Evolutionary conservation across 192 early-diverging fungal species (phyloP).

Genomic region (Dissophora ornata): DNA sequence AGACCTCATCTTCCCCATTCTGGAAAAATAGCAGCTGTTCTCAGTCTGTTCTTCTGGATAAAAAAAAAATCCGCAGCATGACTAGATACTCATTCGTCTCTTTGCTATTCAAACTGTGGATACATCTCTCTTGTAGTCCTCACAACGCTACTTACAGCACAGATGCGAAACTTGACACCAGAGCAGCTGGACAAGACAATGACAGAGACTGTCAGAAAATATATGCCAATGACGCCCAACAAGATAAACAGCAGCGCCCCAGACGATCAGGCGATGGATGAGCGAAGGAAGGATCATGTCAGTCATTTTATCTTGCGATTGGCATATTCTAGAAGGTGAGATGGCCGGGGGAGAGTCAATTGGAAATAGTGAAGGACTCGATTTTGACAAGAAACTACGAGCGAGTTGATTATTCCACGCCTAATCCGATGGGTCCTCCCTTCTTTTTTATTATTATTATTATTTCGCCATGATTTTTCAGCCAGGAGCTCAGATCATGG

Average conservation of each 20-base stretch:
- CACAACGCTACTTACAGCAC: conserved; percentile 83
- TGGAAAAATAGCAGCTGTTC: too few species aligned
- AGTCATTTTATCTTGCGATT: conserved; percentile 86
- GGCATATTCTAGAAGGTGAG: conserved; percentile 71
- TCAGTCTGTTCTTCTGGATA: too few species aligned
- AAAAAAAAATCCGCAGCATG: too few species aligned
- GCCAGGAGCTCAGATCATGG: conserved; percentile 79
- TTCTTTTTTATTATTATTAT: background rate
- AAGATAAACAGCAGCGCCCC: conserved; percentile 43
- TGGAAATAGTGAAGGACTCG: too few species aligned
- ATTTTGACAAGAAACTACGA: too few species aligned
- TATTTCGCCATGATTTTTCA: conserved; percentile 17
- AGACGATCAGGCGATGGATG: conserved; percentile 58
- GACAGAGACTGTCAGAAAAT: conserved; percentile 60
- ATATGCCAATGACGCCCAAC: conserved; percentile 74
- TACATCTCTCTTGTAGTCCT: conserved; percentile 76
- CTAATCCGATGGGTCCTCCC: too few species aligned
- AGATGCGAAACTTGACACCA: conserved; percentile 73
- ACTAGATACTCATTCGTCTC: too few species aligned
- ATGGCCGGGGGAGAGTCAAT: too few species aligned
- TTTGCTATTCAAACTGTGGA: too few species aligned
- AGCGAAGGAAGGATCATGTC: conserved; percentile 84
- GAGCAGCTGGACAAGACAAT: conserved; percentile 68
- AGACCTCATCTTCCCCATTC: background rate
- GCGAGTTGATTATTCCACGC: too few species aligned